Evolutionary conservation across 345 rosid species (phyloP), one percentile per base, ranked within the genome.

Genomic region (Triadica sebifera): DNA sequence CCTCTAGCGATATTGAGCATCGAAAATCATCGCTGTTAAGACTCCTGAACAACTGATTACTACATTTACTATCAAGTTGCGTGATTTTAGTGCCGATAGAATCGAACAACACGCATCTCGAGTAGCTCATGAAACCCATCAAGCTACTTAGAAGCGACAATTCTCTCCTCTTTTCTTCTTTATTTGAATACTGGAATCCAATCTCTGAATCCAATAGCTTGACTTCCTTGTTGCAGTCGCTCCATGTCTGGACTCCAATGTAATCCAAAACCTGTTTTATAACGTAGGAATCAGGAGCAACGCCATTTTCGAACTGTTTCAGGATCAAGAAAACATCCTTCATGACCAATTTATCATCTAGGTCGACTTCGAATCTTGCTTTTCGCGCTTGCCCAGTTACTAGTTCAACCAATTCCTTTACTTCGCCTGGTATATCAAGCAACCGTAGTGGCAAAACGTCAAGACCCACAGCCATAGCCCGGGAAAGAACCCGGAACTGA

Each of bases 191-290:
- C 64, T 86, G 89, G 0, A 12, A 12, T 8, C 55, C 82, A 5
- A 89, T 85, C 81, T 90, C 93, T 49, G 82, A 61, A 37, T 82
- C 86, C 83, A 91, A 22, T 76, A 91, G 87, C 62, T 79, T 79
- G 1, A 89, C 75, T 70, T 94, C 92, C 60, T 78, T 79, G 29
- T 80, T 70, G 66, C 94, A 94, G 51, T 84, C 89, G 4, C 86
- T 87, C 97, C 97, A 89, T 80, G 74, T 86, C 2, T 57, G 34
- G 6, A 91, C 81, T 25, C 93, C 90, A n/a, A 86, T 64, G 67
- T 77, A 80, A 63, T 82, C 81, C 34, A 94, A 69, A 59, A 91
- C 85, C 71, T 75, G 69, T n/a, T 63, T 37, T 29, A 89, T 37
- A 38, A 76, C 79, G 0, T 12, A 66, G 73, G 59, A 49, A 53